These are phyloP conservation scores for Lycium barbarum DNA, from an alignment of 257 asterid species.

Conservation along the genomic window DNA sequence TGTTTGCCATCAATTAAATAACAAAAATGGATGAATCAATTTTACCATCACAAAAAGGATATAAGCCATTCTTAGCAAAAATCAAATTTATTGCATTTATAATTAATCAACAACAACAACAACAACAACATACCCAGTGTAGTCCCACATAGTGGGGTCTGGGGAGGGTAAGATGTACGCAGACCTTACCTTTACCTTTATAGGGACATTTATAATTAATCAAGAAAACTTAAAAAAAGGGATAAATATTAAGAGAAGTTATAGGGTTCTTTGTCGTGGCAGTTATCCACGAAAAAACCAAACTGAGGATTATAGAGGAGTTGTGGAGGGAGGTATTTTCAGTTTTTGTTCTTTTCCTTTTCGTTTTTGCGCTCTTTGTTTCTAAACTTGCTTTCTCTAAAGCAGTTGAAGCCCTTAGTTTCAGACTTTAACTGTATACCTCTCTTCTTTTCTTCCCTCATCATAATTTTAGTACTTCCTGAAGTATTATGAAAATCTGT, in stretches of 20 bases:
- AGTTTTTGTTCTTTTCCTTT: neutral
- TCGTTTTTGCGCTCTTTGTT: neutral
- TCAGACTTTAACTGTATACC: slow-evolving; percentile 4
- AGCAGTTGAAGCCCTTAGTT: slow-evolving; percentile 22
- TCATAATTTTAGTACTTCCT: neutral
- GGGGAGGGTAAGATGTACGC: too few species aligned
- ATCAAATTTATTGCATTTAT: neutral
- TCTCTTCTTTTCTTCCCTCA: neutral
- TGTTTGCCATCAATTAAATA: neutral
- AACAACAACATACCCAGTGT: neutral
- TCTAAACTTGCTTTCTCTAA: neutral
- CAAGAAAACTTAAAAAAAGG: slow-evolving; percentile 2
- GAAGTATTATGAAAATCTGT: neutral
- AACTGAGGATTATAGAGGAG: neutral
- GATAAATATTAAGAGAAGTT: neutral
- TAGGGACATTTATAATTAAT: neutral
- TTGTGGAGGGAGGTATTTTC: neutral
- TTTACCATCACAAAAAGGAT: neutral
- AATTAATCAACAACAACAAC: neutral
- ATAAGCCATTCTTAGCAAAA: neutral
- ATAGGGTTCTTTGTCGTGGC: neutral
- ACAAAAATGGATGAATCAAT: slow-evolving; percentile 13
- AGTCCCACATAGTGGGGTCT: too few species aligned
- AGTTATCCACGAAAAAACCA: neutral
- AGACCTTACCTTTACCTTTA: too few species aligned